Evolutionary conservation across 1,139 yeast species (phyloP).

Genomic region (Sugiyamaella castrensis): DNA sequence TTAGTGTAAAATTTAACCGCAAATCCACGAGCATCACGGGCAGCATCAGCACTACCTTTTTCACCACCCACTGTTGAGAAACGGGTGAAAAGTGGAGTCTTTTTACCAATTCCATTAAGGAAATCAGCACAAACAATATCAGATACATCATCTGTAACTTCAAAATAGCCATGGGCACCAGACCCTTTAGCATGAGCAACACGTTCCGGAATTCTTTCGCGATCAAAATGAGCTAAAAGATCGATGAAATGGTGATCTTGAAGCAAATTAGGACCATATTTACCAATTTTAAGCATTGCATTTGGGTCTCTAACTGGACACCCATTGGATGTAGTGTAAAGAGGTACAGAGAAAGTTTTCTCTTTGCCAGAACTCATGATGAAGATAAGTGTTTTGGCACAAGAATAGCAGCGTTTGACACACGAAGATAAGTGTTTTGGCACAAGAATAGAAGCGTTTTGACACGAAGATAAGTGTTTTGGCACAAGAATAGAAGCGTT

Average conservation of each 20-base stretch:
- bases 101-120: slow-evolving; percentile 67
- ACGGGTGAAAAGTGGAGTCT: slow-evolving; percentile 66
- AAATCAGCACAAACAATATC: slow-evolving; percentile 70
- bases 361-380: no score
- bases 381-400: no score
- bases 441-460: no score
- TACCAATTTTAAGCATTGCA: slow-evolving; percentile 71
- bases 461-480: no score
- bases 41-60: slow-evolving; percentile 74
- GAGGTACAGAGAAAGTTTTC: slow-evolving; percentile 19
- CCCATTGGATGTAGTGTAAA: slow-evolving; percentile 68
- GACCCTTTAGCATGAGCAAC: slow-evolving; percentile 88
- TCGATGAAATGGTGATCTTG: slow-evolving; percentile 77
- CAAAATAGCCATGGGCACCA: slow-evolving; percentile 77
- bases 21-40: slow-evolving; percentile 86
- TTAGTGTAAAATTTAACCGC: slow-evolving; percentile 77
- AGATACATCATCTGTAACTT: slow-evolving; percentile 74
- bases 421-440: no score
- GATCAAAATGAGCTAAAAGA: slow-evolving; percentile 72
- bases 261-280: slow-evolving; percentile 69
- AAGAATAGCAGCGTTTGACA: no score
- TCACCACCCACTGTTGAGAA: slow-evolving; percentile 90
- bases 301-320: slow-evolving; percentile 61
- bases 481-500: no score
- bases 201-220: slow-evolving; percentile 83